Percentiles rank a stretch among this genome's conserved stretches.
phyloP scores from a whole-genome alignment of 2,329 filamentous ascomycete genomes.

The Metarhizium rileyi region DNA sequence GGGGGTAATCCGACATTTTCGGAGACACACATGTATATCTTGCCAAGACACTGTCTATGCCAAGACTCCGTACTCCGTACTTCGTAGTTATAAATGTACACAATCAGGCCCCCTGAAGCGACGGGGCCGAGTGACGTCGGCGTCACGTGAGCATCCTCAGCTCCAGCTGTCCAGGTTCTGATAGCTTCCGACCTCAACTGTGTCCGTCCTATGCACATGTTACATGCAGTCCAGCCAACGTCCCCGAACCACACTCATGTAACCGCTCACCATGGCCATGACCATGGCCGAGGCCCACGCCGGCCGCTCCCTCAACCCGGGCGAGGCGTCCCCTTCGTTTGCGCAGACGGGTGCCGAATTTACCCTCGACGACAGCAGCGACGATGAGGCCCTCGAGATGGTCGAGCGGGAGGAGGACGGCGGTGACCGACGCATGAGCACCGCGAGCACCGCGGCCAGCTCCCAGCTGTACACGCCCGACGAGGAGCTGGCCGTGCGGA shows the following conservation, averaged over 20 bases:
- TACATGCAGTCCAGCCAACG: too few species aligned
- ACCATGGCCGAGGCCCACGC: constrained; percentile 8
- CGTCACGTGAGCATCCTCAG: not conserved
- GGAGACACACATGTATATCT: too few species aligned
- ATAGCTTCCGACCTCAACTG: not conserved
- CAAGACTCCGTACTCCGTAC: too few species aligned
- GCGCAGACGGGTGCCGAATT: constrained; percentile 30
- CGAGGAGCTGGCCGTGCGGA: constrained; percentile 62
- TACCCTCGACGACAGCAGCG: constrained; percentile 25
- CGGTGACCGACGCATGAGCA: constrained; percentile 4
- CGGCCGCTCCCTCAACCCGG: constrained; percentile 11
- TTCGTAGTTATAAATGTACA: too few species aligned
- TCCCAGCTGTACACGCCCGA: constrained; percentile 44
- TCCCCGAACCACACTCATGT: not conserved
- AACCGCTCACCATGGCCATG: not conserved
- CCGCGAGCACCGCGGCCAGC: constrained; percentile 23
- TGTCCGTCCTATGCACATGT: too few species aligned
- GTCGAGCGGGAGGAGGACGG: constrained; percentile 14
- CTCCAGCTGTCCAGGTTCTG: not conserved
- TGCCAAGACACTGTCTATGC: too few species aligned
- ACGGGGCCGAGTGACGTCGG: not conserved
- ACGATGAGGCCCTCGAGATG: constrained; percentile 25
- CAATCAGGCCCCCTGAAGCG: not conserved
- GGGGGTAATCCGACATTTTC: too few species aligned
- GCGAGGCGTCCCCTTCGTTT: constrained; percentile 25